These are phyloP conservation scores for Lactifluus hygrophoroides DNA, from an alignment of 768 basidiomycete species.

Conservation along the genomic window DNA sequence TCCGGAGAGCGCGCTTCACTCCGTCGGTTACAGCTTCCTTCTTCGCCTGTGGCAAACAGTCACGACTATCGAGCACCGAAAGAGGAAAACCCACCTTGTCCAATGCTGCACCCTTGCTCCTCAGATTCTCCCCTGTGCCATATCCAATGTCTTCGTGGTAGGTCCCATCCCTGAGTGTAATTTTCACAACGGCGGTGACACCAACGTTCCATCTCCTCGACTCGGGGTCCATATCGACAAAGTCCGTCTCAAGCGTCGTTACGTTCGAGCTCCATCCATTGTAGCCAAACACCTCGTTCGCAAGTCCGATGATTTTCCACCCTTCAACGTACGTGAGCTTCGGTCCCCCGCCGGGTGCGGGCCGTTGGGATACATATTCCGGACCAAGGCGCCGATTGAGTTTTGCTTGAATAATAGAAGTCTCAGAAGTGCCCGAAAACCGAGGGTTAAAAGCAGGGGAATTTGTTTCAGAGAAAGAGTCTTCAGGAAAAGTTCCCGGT, in stretches of 20 bases:
- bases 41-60: slow-evolving; percentile 62
- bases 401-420: slow-evolving; percentile 70
- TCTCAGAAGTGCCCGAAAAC: slow-evolving; percentile 35
- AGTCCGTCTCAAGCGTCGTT: slow-evolving; percentile 66
- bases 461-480: slow-evolving; percentile 9
- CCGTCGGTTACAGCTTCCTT: slow-evolving; percentile 97
- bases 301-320: slow-evolving; percentile 96
- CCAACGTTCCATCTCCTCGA: slow-evolving; percentile 59
- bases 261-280: slow-evolving; percentile 90
- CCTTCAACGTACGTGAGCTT: slow-evolving; percentile 95
- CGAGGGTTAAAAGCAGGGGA: background rate
- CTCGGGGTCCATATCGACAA: slow-evolving; percentile 67
- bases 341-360: slow-evolving; percentile 77
- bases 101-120: slow-evolving; percentile 74
- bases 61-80: background rate
- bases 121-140: slow-evolving; percentile 78
- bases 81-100: slow-evolving; percentile 65
- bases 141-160: slow-evolving; percentile 94
- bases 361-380: slow-evolving; percentile 83
- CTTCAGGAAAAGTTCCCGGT: background rate
- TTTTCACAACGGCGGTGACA: slow-evolving; percentile 76
- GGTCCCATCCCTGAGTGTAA: slow-evolving; percentile 80
- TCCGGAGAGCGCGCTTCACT: slow-evolving; percentile 81
- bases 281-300: slow-evolving; percentile 97
- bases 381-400: slow-evolving; percentile 87